Percentiles rank a stretch among this genome's conserved stretches.
Conservation (phyloP, 768 basidiomycete species). For the Boletales sp. region DNA sequence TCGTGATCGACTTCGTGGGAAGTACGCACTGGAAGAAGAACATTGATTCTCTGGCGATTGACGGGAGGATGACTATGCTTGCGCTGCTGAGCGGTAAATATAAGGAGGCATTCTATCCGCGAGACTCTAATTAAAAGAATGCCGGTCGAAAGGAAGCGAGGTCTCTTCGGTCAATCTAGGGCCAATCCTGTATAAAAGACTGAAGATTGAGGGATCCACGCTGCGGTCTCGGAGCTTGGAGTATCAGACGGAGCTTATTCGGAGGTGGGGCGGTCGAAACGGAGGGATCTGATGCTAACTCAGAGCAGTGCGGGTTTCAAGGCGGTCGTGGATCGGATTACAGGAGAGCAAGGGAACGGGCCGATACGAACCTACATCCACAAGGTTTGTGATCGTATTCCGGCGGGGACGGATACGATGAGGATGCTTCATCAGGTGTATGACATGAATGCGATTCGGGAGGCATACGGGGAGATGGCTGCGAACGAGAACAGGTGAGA, state of each 20-base stretch:
- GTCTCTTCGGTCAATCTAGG: conserved; percentile 53
- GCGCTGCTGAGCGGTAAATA: conserved; percentile 60
- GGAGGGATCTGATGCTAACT: background rate
- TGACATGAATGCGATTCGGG: conserved; percentile 73
- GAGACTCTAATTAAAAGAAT: conserved; percentile 19
- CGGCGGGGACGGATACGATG: conserved; percentile 9
- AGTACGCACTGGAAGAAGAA: conserved; percentile 72
- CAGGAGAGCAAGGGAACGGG: conserved; percentile 52
- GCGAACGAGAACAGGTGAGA: conserved; percentile 55
- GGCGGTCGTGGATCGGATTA: conserved; percentile 56
- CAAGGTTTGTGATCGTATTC: conserved; percentile 45
- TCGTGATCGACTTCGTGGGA: conserved; percentile 85
- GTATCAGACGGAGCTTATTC: conserved; percentile 75
- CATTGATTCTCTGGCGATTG: conserved; percentile 61
- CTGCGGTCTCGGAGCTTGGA: conserved; percentile 67
- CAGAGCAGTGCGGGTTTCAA: conserved; percentile 42
- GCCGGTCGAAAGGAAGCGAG: conserved; percentile 41
- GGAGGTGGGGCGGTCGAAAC: conserved; percentile 34
- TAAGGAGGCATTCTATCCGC: conserved; percentile 9
- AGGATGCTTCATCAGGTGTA: conserved; percentile 51
- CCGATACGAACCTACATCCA: conserved; percentile 74
- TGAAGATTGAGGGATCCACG: conserved; percentile 87
- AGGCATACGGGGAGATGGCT: conserved; percentile 84
- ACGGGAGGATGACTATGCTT: conserved; percentile 73
- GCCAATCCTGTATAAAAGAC: conserved; percentile 77